A percentile compares a stretch with the other conserved stretches of the same genome.
Conservation (phyloP, 2,329 filamentous ascomycete species). For the Xylaria sp. region DNA sequence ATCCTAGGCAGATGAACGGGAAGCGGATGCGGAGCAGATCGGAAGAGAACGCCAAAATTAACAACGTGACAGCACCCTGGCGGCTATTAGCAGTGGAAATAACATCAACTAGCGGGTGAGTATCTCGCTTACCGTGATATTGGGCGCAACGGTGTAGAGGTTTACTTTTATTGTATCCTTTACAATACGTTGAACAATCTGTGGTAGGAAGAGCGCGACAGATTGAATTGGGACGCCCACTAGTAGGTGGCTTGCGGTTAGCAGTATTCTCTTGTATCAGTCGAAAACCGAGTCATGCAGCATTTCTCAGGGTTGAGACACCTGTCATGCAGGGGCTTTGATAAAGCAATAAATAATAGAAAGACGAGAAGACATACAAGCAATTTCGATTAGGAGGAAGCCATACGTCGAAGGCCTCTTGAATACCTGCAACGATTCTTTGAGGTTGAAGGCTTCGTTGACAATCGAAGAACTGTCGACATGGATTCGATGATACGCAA, state of each 20-base stretch:
- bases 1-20: constrained; percentile 76
- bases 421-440: constrained; percentile 59
- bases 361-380: constrained; percentile 19
- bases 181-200: constrained; percentile 58
- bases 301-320: not conserved
- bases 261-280: not conserved
- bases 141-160: constrained; percentile 81
- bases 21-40: constrained; percentile 71
- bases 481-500: constrained; percentile 76
- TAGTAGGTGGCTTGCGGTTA: constrained; percentile 2
- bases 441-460: constrained; percentile 57
- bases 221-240: constrained; percentile 64
- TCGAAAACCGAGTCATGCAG: not conserved
- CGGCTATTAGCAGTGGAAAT: not conserved
- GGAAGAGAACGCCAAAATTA: constrained; percentile 74
- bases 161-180: constrained; percentile 67
- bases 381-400: constrained; percentile 59
- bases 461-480: constrained; percentile 72
- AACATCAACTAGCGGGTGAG: too few relatives aligned
- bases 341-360: too few relatives aligned
- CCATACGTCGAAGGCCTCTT: constrained; percentile 53
- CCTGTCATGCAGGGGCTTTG: not conserved
- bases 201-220: constrained; percentile 60
- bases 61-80: constrained; percentile 70
- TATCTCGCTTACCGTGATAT: constrained; percentile 56